A percentile compares a stretch with the other conserved stretches of the same genome.
Evolutionary conservation across 495 filamentous ascomycete genomes (phyloP).

Genomic region (Xylaria grammica): DNA sequence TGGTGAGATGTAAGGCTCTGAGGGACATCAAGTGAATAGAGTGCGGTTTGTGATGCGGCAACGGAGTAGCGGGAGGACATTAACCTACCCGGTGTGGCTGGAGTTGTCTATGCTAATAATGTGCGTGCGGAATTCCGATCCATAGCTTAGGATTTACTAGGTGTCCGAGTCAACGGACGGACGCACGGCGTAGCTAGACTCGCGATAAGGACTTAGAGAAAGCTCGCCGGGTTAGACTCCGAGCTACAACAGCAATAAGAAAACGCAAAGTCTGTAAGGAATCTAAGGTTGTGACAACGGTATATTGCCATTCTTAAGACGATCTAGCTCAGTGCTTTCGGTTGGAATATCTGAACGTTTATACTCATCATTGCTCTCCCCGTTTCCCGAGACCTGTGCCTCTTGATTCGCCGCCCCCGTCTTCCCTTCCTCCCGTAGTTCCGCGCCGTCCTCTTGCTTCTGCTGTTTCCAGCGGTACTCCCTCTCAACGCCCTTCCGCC

Average conservation of each 20-base stretch:
- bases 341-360: no score
- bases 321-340: neutral
- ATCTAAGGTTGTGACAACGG: neutral
- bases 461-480: conserved; percentile 26
- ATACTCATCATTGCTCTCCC: no score
- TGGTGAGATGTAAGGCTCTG: conserved; percentile 74
- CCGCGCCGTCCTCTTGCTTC: neutral
- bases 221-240: neutral
- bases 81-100: neutral
- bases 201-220: neutral
- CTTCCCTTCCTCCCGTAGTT: neutral
- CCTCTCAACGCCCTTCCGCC: conserved; percentile 25
- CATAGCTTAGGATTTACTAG: neutral
- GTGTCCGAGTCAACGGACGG: no score
- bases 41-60: neutral
- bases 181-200: no score
- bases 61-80: neutral
- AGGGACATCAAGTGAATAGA: neutral
- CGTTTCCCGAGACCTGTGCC: neutral
- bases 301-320: conserved; percentile 15
- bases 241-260: neutral
- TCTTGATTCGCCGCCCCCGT: neutral
- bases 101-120: neutral
- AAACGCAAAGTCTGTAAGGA: neutral
- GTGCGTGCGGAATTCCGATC: neutral